Evolutionary conservation across 2,329 filamentous ascomycete species (phyloP).

Genomic region (Pyrenophora graminea): DNA sequence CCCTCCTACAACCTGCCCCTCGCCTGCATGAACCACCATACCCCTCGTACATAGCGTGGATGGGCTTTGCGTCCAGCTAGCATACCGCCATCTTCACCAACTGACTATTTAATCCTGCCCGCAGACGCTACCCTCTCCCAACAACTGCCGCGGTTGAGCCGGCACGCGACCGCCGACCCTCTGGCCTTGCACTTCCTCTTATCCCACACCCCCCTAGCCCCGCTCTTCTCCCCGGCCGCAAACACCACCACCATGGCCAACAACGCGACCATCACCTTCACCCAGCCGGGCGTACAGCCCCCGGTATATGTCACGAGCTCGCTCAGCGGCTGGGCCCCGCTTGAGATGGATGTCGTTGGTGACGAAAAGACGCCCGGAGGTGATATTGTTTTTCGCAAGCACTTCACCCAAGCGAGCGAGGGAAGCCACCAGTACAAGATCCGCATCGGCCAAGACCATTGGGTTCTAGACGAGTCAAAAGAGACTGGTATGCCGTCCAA

Average conservation of each 20-base stretch:
- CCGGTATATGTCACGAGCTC: conserved; percentile 73
- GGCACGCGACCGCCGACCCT: conserved; percentile 18
- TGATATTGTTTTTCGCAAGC: conserved; percentile 62
- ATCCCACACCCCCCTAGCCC: not conserved
- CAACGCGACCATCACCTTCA: conserved; percentile 63
- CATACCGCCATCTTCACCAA: conserved; percentile 26
- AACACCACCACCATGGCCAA: conserved; percentile 25
- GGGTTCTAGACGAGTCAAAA: conserved; percentile 66
- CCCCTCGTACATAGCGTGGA: conserved; percentile 21
- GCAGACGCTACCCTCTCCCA: conserved; percentile 17
- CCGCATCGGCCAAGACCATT: conserved; percentile 66
- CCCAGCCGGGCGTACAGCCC: conserved; percentile 62
- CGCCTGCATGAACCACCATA: conserved; percentile 27
- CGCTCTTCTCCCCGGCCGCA: not conserved
- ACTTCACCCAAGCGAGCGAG: conserved; percentile 59
- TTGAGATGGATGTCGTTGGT: conserved; percentile 63
- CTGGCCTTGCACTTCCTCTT: not conserved
- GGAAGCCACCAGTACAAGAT: conserved; percentile 76
- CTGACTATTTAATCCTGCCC: conserved; percentile 33
- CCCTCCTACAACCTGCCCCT: conserved; percentile 15
- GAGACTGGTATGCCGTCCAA: conserved; percentile 58
- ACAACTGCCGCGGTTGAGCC: conserved; percentile 12
- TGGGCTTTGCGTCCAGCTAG: conserved; percentile 19
- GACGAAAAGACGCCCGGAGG: conserved; percentile 54
- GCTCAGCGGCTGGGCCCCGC: conserved; percentile 69